Conservation (phyloP, 805 yeast species). For the Helenozyma baotianmanensis region DNA sequence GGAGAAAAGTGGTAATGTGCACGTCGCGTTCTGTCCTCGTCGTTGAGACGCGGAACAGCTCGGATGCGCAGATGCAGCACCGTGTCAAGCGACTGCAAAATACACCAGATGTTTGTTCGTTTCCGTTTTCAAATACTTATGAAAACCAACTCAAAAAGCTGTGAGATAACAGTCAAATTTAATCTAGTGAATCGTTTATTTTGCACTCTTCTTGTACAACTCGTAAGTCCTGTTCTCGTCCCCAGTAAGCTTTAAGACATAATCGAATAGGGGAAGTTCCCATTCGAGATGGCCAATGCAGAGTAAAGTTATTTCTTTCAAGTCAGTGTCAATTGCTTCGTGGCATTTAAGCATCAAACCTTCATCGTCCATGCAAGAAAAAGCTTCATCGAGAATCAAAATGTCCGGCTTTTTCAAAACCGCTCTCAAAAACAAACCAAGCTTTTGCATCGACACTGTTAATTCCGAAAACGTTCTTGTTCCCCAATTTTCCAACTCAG, state of each 20-base stretch:
- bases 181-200: no score
- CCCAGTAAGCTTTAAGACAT: constrained; percentile 28
- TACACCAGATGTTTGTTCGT: no score
- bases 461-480: constrained; percentile 49
- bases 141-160: no score
- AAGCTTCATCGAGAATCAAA: constrained; percentile 85
- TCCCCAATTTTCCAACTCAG: constrained; percentile 32
- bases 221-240: constrained; percentile 23
- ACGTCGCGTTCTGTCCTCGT: not conserved
- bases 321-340: constrained; percentile 18
- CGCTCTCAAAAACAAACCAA: constrained; percentile 71
- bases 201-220: no score
- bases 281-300: constrained; percentile 78
- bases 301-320: constrained; percentile 55
- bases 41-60: no score
- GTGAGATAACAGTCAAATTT: no score
- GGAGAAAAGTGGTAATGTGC: not conserved
- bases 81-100: no score
- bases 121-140: no score
- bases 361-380: constrained; percentile 77
- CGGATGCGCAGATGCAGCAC: no score
- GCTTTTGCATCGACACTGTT: constrained; percentile 70
- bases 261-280: constrained; percentile 73
- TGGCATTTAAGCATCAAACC: constrained; percentile 31
- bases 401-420: constrained; percentile 73